Percentiles rank a stretch among this genome's conserved stretches.
Evolutionary conservation across 208 protist species (phyloP).

Genomic region (Crithidia expoeki): DNA sequence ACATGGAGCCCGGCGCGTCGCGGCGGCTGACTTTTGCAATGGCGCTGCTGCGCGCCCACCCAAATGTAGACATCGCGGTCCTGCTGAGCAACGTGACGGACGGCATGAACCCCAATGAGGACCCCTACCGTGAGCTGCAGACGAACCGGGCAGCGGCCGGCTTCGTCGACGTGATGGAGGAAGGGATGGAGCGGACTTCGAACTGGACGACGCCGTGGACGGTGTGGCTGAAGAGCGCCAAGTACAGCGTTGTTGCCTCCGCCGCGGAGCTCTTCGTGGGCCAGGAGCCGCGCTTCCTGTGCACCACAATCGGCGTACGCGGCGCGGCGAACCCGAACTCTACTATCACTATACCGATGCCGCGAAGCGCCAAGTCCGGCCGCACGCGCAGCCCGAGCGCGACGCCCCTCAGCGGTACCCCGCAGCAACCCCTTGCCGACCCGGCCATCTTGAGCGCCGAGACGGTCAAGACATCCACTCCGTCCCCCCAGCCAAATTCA

Average conservation of each 20-base stretch:
- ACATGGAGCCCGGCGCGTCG: conserved; percentile 49
- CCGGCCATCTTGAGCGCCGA: conserved; percentile 83
- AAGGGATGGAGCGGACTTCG: conserved; percentile 48
- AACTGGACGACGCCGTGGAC: conserved; percentile 52
- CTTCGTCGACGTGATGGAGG: conserved; percentile 76
- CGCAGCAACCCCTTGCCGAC: conserved; percentile 57
- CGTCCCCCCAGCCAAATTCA: conserved; percentile 29
- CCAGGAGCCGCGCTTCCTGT: conserved; percentile 48
- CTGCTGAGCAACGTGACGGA: conserved; percentile 74
- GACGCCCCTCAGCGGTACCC: conserved; percentile 28
- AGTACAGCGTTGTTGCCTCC: conserved; percentile 49
- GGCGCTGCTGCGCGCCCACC: conserved; percentile 43
- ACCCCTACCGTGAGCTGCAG: conserved; percentile 56
- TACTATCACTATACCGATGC: conserved; percentile 84
- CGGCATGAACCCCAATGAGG: conserved; percentile 35
- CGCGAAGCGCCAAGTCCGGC: conserved; percentile 74
- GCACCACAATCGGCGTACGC: conserved; percentile 43
- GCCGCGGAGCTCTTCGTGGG: conserved; percentile 42
- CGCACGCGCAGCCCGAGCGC: conserved; percentile 60
- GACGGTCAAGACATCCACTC: conserved; percentile 40
- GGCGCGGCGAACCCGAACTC: conserved; percentile 31
- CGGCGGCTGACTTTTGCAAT: conserved; percentile 48
- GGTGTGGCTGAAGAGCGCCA: conserved; percentile 74
- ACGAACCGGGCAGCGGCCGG: conserved; percentile 44
- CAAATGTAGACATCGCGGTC: conserved; percentile 45